A percentile compares a stretch with the other conserved stretches of the same genome.
Conservation (phyloP, 1,284 basidiomycete genomes). For the Tilletiaria anomala region DNA sequence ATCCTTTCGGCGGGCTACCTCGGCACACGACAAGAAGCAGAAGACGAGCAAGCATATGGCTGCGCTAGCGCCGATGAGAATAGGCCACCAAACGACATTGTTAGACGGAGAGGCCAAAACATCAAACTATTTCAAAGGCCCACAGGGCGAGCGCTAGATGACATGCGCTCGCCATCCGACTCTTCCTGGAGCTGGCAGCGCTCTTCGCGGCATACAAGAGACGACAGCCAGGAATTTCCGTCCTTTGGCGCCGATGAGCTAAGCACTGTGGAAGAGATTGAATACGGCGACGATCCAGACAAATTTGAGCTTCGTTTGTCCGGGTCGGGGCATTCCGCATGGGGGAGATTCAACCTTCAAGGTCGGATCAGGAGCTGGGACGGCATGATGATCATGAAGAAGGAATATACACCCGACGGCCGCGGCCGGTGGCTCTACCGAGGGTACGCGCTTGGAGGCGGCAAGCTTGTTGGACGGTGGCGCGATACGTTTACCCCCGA, state of each 20-base stretch:
- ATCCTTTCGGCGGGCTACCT: slow-evolving; percentile 11
- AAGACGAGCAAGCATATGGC: neutral
- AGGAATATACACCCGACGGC: slow-evolving; percentile 45
- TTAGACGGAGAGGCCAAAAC: no score
- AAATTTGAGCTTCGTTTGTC: neutral
- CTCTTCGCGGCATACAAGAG: neutral
- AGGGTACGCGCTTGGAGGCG: slow-evolving; percentile 40
- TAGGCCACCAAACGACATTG: no score
- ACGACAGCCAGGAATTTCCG: neutral
- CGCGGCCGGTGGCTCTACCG: slow-evolving; percentile 46
- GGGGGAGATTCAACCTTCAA: slow-evolving; percentile 45
- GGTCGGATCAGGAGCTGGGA: slow-evolving; percentile 46
- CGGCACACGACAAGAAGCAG: neutral
- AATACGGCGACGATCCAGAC: slow-evolving; percentile 1
- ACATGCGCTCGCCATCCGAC: neutral
- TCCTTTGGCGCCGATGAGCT: neutral
- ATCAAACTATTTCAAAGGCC: no score
- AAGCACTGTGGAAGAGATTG: neutral
- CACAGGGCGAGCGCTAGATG: no score
- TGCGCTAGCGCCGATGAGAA: neutral
- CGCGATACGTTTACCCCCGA: slow-evolving; percentile 41
- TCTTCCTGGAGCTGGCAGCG: neutral
- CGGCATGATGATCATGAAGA: slow-evolving; percentile 45
- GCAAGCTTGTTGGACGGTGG: slow-evolving; percentile 37
- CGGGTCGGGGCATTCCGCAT: slow-evolving; percentile 43